These are phyloP conservation scores for Davidsoniella eucalypti DNA, from an alignment of 2,329 filamentous ascomycete genomes.

Conservation along the genomic window DNA sequence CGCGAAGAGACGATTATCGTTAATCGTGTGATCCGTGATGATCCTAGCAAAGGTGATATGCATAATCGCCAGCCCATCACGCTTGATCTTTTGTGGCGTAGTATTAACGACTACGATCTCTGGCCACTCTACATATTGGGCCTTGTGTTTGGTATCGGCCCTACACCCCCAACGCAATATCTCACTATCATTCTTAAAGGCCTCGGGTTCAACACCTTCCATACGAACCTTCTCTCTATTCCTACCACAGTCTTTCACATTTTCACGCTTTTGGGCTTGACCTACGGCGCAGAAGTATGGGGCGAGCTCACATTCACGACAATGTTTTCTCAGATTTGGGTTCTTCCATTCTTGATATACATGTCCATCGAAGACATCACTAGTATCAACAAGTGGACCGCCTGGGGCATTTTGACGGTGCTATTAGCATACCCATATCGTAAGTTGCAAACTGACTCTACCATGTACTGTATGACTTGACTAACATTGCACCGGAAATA, in stretches of 20 bases:
- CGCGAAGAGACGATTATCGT: slow-evolving; percentile 44
- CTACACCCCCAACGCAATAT: slow-evolving; percentile 29
- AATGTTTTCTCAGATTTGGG: slow-evolving; percentile 33
- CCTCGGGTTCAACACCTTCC: slow-evolving; percentile 34
- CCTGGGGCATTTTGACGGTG: slow-evolving; percentile 21
- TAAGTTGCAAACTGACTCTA: slow-evolving; percentile 10
- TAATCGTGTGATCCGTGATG: slow-evolving; percentile 41
- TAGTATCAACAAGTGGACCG: slow-evolving; percentile 19
- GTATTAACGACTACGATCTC: slow-evolving; percentile 38
- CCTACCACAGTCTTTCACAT: slow-evolving; percentile 22
- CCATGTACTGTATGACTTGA: neutral
- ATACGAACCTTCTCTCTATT: slow-evolving; percentile 40
- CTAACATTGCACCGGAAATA: slow-evolving; percentile 13
- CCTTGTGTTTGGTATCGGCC: slow-evolving; percentile 30
- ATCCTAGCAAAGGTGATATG: slow-evolving; percentile 43
- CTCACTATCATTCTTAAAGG: slow-evolving; percentile 35
- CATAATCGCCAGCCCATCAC: slow-evolving; percentile 43
- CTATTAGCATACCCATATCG: slow-evolving; percentile 22
- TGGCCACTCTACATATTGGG: slow-evolving; percentile 39
- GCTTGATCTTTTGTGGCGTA: slow-evolving; percentile 31
- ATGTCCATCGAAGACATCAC: slow-evolving; percentile 21
- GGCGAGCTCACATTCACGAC: slow-evolving; percentile 28
- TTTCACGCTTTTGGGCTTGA: slow-evolving; percentile 28
- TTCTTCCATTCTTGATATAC: slow-evolving; percentile 34
- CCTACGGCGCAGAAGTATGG: slow-evolving; percentile 28